phyloP scores from a whole-genome alignment of 1,284 basidiomycete genomes.

The Heterobasidion parviporum region DNA sequence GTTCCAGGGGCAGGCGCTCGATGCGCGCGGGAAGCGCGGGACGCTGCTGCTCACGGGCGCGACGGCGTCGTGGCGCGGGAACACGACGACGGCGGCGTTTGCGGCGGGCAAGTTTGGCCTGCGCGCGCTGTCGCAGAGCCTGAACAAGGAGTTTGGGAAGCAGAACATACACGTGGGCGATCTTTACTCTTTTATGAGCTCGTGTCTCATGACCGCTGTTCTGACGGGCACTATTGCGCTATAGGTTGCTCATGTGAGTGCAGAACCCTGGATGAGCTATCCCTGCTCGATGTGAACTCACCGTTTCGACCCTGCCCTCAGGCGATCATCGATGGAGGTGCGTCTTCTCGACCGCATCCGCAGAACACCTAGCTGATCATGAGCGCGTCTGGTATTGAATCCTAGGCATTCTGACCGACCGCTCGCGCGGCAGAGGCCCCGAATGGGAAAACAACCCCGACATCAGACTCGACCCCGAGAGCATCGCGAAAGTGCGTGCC shows the following conservation, averaged over 20 bases:
- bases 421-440: slow-evolving; percentile 21
- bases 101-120: slow-evolving; percentile 62
- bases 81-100: slow-evolving; percentile 56
- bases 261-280: neutral
- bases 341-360: neutral
- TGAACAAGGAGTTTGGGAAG: slow-evolving; percentile 74
- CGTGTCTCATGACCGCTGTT: neutral
- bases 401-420: slow-evolving; percentile 43
- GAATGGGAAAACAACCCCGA: slow-evolving; percentile 40
- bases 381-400: neutral
- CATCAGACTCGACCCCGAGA: slow-evolving; percentile 45
- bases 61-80: slow-evolving; percentile 61
- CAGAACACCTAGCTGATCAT: too few species aligned
- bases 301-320: slow-evolving; percentile 6
- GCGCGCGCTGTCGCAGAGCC: slow-evolving; percentile 63
- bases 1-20: slow-evolving; percentile 54
- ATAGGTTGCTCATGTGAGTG: slow-evolving; percentile 56
- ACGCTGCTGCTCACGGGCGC: slow-evolving; percentile 75
- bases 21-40: slow-evolving; percentile 41
- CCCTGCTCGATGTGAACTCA: neutral
- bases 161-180: slow-evolving; percentile 65
- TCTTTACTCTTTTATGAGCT: neutral
- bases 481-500: slow-evolving; percentile 50
- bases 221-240: neutral
- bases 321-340: slow-evolving; percentile 33